A percentile compares a stretch with the other conserved stretches of the same genome.
Evolutionary conservation across 1,284 basidiomycete genomes (phyloP).

Genomic region (Singerocomus rubriflavus): DNA sequence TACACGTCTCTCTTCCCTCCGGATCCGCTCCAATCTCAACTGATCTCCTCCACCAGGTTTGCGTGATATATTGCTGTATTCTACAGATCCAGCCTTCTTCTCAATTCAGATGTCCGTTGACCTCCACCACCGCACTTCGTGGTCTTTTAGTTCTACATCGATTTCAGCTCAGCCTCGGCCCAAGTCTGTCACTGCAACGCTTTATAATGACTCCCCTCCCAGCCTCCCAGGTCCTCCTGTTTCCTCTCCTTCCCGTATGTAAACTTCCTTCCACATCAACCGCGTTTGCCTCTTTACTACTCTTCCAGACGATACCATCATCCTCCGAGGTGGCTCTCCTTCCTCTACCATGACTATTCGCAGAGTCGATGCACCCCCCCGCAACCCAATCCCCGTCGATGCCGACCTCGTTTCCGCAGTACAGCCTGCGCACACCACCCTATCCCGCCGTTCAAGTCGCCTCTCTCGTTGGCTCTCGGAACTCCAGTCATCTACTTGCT

Average conservation of each 20-base stretch:
- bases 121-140: constrained; percentile 14
- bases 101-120: constrained; percentile 25
- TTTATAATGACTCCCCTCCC: constrained; percentile 22
- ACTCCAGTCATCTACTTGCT: constrained; percentile 40
- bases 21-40: constrained; percentile 6
- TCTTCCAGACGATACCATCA: constrained; percentile 13
- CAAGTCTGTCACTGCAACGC: constrained; percentile 10
- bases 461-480: constrained; percentile 69
- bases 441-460: constrained; percentile 52
- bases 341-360: constrained; percentile 31
- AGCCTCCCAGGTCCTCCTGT: neutral
- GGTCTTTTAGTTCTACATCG: constrained; percentile 17
- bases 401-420: constrained; percentile 19
- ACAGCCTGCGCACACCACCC: constrained; percentile 20
- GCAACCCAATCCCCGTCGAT: constrained; percentile 16
- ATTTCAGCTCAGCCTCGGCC: constrained; percentile 8
- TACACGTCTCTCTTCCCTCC: constrained; percentile 21
- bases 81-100: constrained; percentile 1
- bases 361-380: constrained; percentile 29
- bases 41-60: constrained; percentile 6
- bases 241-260: constrained; percentile 21
- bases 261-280: constrained; percentile 5
- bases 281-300: constrained; percentile 3
- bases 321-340: constrained; percentile 22
- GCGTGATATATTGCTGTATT: constrained; percentile 21